phyloP scores from a whole-genome alignment of 1,284 basidiomycete genomes.

The Malassezia brasiliensis region DNA sequence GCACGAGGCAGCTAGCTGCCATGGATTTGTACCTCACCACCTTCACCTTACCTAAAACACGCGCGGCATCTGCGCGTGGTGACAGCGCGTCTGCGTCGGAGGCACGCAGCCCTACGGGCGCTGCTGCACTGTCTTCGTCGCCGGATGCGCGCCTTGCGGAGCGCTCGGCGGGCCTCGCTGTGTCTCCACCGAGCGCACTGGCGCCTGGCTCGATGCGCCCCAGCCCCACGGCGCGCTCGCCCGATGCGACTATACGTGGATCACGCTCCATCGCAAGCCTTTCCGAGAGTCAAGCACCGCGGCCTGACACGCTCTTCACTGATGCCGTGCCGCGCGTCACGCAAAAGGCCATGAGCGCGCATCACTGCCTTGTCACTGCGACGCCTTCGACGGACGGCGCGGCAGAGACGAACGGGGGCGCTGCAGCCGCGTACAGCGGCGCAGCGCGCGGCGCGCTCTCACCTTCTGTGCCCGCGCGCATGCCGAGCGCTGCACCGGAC shows the following conservation, averaged over 20 bases:
- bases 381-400: constrained; percentile 19
- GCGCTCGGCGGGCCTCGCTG: constrained; percentile 9
- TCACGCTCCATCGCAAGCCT: background rate
- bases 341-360: constrained; percentile 33
- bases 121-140: constrained; percentile 1
- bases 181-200: constrained; percentile 1
- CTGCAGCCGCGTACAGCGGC: constrained; percentile 2
- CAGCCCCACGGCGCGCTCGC: background rate
- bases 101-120: background rate
- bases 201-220: constrained; percentile 7
- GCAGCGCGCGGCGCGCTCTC: constrained; percentile 17
- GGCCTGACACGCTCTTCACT: background rate
- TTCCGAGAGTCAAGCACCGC: too few relatives aligned
- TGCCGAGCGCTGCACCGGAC: background rate
- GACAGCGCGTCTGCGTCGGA: too few relatives aligned
- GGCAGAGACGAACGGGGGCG: constrained; percentile 11
- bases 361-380: constrained; percentile 37
- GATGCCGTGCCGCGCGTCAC: constrained; percentile 16
- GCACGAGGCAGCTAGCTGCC: constrained; percentile 11
- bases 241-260: background rate
- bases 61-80: background rate
- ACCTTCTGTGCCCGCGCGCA: background rate
- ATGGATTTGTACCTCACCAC: constrained; percentile 16
- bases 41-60: constrained; percentile 8
- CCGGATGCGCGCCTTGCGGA: constrained; percentile 10